Base-by-base conservation (phyloP, 2,329 filamentous ascomycete species). In the Xylaria sp. region DNA sequence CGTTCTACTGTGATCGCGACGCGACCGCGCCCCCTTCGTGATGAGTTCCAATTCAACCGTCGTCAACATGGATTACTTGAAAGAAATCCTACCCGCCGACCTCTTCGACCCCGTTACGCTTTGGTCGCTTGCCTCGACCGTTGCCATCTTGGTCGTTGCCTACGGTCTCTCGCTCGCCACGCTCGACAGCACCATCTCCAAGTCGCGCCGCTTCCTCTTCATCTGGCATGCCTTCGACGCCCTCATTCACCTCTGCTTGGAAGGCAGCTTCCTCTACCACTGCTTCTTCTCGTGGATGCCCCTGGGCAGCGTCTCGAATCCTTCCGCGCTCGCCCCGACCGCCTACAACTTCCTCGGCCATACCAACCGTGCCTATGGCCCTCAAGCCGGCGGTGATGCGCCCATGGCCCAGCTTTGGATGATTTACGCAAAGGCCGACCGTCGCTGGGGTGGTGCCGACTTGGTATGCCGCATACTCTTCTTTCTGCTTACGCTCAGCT, bases 151-250 rank as follows among this genome's bases (percentile, higher is more conserved):
- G 17, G 71, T 76, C 56, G 72, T 78, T 58, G 84, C 85, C 57
- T 85, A 86, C 73, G 68, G 67, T 23, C 70, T 80, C 21, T 87
- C 86, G 9, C 78, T 78, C 31, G 70, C 66, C 51, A 77, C 79
- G 21, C 78, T 86, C 21, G 72, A 75, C 58, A 75, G 89, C 3
- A 73, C 78, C 17, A 72, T 80, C 1, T 11, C 78, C 84, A 1
- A 74, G 79, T 38, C 87, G 54, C 83, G 84, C 59, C 92, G 93
- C 65, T 80, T 91, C 74, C 88, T 97, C 67, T 97, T 97, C 83
- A 86, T 96, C 78, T 97, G 94, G 94, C 94, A 97, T 80, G 85
- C 92, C 38, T 96, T 96, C 79, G 94, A 97, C 77, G 92, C 92
- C 33, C 84, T 97, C 45, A 94, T 94, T 72, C 95, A 99, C 80